Conservation (phyloP, 139 green algal genomes). For the Parachlorella kessleri region DNA sequence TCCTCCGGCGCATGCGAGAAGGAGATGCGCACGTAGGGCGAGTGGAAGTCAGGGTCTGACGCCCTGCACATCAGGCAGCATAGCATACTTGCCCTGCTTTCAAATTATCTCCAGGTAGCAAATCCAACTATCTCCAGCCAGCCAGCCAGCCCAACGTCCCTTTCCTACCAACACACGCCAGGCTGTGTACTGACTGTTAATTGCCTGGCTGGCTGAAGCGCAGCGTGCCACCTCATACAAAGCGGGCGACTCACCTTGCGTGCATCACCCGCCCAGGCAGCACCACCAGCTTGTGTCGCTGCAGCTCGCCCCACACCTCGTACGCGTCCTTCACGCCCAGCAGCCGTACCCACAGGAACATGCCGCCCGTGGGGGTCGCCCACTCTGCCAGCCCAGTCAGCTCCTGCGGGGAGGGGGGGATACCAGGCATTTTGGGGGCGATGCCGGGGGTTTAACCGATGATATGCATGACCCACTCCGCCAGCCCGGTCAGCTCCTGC, state of each 20-base stretch:
- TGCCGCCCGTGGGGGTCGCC: constrained; percentile 37
- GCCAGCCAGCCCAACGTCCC: too few relatives aligned
- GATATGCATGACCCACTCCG: too few relatives aligned
- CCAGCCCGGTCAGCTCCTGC: constrained; percentile 42
- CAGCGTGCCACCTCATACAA: not conserved
- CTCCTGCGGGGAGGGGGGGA: constrained; percentile 2
- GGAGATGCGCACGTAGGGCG: constrained; percentile 50
- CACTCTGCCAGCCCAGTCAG: constrained; percentile 48
- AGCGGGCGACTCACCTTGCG: not conserved
- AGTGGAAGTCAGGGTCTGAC: constrained; percentile 7
- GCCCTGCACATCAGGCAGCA: not conserved
- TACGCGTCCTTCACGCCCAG: constrained; percentile 22
- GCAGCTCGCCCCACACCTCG: constrained; percentile 32
- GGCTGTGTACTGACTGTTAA: too few relatives aligned
- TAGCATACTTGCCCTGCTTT: too few relatives aligned
- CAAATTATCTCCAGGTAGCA: too few relatives aligned
- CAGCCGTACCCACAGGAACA: constrained; percentile 55
- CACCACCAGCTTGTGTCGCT: constrained; percentile 34
- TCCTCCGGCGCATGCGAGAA: constrained; percentile 38
- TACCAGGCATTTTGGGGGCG: too few relatives aligned
- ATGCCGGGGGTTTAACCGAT: too few relatives aligned
- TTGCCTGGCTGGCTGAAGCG: too few relatives aligned
- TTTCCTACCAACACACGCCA: too few relatives aligned
- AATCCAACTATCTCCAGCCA: too few relatives aligned
- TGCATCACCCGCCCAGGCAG: constrained; percentile 33